Conservation (phyloP, 345 rosid species). For the Moricandia arvensis region DNA sequence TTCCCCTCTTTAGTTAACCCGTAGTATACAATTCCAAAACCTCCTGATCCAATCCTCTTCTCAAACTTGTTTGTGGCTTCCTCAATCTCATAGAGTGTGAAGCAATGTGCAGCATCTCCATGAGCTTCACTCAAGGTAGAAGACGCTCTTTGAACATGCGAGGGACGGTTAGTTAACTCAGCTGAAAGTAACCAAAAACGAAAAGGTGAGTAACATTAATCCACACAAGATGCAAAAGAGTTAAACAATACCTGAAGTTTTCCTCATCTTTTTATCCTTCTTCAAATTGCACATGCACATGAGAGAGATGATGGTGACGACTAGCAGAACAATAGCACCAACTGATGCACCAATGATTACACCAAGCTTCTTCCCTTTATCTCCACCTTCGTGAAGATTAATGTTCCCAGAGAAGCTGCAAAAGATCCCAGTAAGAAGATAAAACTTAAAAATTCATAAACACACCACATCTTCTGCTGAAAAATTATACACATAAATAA, state of each 20-base stretch:
- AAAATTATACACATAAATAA: conserved; percentile 68
- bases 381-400: conserved; percentile 49
- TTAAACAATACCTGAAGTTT: conserved; percentile 29
- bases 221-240: background rate
- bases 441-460: conserved; percentile 11
- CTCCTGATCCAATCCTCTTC: conserved; percentile 97
- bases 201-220: background rate
- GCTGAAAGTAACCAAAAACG: conserved; percentile 18
- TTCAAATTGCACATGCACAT: conserved; percentile 52
- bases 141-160: conserved; percentile 50
- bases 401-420: conserved; percentile 77
- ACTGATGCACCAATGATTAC: conserved; percentile 62
- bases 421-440: conserved; percentile 1
- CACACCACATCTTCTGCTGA: conserved; percentile 41
- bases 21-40: conserved; percentile 90
- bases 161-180: conserved; percentile 41
- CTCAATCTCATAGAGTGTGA: conserved; percentile 67
- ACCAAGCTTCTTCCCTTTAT: conserved; percentile 46
- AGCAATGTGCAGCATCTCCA: conserved; percentile 83
- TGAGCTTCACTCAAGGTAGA: conserved; percentile 67
- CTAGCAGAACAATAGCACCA: conserved; percentile 74
- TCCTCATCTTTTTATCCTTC: conserved; percentile 35
- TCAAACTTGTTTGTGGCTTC: conserved; percentile 74
- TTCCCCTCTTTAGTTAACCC: conserved; percentile 81
- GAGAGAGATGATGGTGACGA: conserved; percentile 60